Evolutionary conservation across 2,329 filamentous ascomycete genomes (phyloP), one percentile per base, ranked within the genome.

Genomic region (Seiridium unicorne): DNA sequence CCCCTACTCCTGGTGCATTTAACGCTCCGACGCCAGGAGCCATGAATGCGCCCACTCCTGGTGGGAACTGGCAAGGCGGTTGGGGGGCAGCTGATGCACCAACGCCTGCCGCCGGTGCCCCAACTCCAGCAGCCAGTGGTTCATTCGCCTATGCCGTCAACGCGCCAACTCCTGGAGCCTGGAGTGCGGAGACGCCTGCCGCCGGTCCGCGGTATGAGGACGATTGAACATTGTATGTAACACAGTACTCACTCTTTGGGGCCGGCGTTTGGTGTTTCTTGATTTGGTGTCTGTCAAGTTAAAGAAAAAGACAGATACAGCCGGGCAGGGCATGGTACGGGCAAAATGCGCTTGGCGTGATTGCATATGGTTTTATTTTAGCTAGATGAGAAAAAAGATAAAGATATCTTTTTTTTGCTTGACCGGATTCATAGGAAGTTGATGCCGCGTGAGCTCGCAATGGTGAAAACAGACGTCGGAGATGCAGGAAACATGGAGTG

Each of bases 1-100:
- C 89, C 1, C 89, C 90, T 0, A 92, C 90, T 0, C 90, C 89
- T 2, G 89, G 87, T 56, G 78, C 74, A 62, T 86, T 85, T 61
- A 78, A 82, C 36, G 87, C 87, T 31, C 85, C 86, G 1, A 89
- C 87, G n/a, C 87, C 87, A 60, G 87, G 85, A 2, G 87, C 87
- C 4, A 84, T 82, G 59, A 78, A 74, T 35, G 78, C 84, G 1
- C 86, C 87, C 71, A 88, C 85, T 18, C 85, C 87, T 35, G 86
- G 85, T 26, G 85, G 84, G 11, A 83, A 36, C 11, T 59, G 57
- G 57, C 57, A 59, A 34, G 48, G 57, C 18, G 38, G 57, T 36
- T 59, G 57, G 57, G 57, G 57, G 32, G 57, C 55, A 42, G 34
- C 47, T 1, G 57, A 59, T 54, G 57, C 57, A 7, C 57, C 57